Evolutionary conservation across 2,329 filamentous ascomycete species (phyloP), one percentile per base, ranked within the genome.

Genomic region (Calonectria crousiana): DNA sequence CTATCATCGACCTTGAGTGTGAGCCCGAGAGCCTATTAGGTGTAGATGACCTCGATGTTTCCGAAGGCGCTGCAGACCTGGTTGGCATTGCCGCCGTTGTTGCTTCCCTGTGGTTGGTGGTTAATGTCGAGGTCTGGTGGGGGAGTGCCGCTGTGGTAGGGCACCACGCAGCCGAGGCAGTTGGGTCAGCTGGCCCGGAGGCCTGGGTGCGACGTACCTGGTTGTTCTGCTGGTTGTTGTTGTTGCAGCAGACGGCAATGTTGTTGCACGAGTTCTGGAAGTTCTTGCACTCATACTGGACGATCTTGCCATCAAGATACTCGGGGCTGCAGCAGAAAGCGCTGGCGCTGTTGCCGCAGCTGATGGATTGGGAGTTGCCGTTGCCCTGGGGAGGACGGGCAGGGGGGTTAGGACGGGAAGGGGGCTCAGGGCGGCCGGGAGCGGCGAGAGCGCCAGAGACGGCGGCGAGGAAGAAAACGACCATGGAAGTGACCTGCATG

Each of bases 401-500:
- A 13, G 72, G 41, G 23, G 34, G 49, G 9, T n/a, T 41, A 13
- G n/a, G 20, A 26, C 36, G 56, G 23, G 32, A n/a, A n/a, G n/a
- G 23, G 20, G n/a, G n/a, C n/a, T n/a, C n/a, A n/a, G n/a, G n/a
- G n/a, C 23, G 8, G 38, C 44, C 38, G 41, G 76, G 75, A 44
- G 75, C 20, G 58, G 76, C 76, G 14, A 77, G 1, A 11, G 64
- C 71, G 51, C 76, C 75, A 1, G 71, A 58, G 20, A 56, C 71
- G 41, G 72, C 41, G 41, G 73, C 32, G 23, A 76, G 18, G 44
- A 78, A 11, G 51, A 58, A 38, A 44, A 76, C 0, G 60, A 26
- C 5, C 13, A 69, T 38, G 69, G 72, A 20, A 41, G 67, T 30
- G 60, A 76, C 49, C 49, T 77, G 52, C 76, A 78, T 78, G 18